Evolutionary conservation across 1,284 basidiomycete genomes (phyloP).

Genomic region (Puccinia triticina): DNA sequence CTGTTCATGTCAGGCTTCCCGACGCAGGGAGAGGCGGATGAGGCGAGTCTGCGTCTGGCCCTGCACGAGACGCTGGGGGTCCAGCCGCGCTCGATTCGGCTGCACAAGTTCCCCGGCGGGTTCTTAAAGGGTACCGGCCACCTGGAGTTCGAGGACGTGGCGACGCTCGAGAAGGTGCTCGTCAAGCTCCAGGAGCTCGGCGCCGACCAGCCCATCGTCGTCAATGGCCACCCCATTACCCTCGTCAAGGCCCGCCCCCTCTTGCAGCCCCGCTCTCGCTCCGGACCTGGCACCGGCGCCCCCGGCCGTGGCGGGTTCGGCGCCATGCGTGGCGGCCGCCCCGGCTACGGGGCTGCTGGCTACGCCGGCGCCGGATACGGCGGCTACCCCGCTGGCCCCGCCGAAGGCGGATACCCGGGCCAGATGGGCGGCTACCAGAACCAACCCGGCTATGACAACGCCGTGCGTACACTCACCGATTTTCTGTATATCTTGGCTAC

Average conservation of each 20-base stretch:
- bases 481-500: not conserved
- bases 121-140: conserved; percentile 50
- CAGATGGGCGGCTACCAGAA: conserved; percentile 17
- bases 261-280: conserved; percentile 18
- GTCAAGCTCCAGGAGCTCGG: conserved; percentile 30
- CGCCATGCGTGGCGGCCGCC: not conserved
- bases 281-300: conserved; percentile 6
- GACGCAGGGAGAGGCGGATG: conserved; percentile 41
- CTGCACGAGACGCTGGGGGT: conserved; percentile 19
- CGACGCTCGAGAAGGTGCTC: conserved; percentile 7
- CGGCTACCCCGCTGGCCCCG: conserved; percentile 20
- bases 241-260: conserved; percentile 47
- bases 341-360: conserved; percentile 13
- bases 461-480: not conserved
- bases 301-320: conserved; percentile 2
- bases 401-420: conserved; percentile 31
- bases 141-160: conserved; percentile 35
- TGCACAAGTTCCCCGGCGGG: conserved; percentile 49
- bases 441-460: conserved; percentile 18
- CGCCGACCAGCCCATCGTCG: conserved; percentile 23
- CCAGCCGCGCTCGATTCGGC: conserved; percentile 31
- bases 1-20: conserved; percentile 51
- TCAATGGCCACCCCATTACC: conserved; percentile 40
- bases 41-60: conserved; percentile 11
- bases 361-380: conserved; percentile 35